Evolutionary conservation across 768 basidiomycete genomes (phyloP), one percentile per base, ranked within the genome.

Genomic region (Phanerochaete sordida): DNA sequence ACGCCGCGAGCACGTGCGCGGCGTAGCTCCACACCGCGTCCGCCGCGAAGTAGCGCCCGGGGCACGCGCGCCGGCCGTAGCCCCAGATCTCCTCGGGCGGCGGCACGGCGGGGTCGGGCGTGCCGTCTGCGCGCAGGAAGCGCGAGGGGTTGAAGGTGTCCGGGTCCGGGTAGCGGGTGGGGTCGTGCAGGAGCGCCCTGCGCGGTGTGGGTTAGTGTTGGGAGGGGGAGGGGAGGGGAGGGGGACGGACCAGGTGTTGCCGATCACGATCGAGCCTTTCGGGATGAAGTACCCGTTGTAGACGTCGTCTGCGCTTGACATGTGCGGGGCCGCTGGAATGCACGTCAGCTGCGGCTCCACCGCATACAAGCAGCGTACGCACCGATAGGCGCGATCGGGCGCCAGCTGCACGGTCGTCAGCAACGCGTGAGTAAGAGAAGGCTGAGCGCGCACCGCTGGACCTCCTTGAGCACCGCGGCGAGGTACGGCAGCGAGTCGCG

Each of bases 121-220:
- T 67, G 0, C 74, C 62, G 55, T 75, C 45, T 5, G 33, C 62
- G 65, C 76, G 70, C 63, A 77, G 71, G 59, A 74, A 79, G 3
- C 78, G 65, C 11, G 74, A 76, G 2, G 78, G 78, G 13, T 67
- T 65, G 65, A 77, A 79, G 4, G 19, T 31, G 0, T 65, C 50
- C 1, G 77, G 72, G 4, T 75, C 64, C 4, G 72, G 69, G 57
- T 76, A 78, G 23, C 64, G 66, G 6, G 59, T 52, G 44, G 75
- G 73, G 43, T 82, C 70, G 48, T 74, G 76, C 1, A 75, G 71
- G 56, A 81, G 73, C 1, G 75, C 74, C 79, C 62, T 63, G n/a
- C n/a, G n/a, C n/a, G n/a, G n/a, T n/a, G n/a, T n/a, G n/a, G n/a
- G n/a, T n/a, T n/a, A n/a, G n/a, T n/a, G n/a, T n/a, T n/a, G n/a